phyloP scores from a whole-genome alignment of 352 stramenopile genomes.

The Thalassiosira mediterranea region DNA sequence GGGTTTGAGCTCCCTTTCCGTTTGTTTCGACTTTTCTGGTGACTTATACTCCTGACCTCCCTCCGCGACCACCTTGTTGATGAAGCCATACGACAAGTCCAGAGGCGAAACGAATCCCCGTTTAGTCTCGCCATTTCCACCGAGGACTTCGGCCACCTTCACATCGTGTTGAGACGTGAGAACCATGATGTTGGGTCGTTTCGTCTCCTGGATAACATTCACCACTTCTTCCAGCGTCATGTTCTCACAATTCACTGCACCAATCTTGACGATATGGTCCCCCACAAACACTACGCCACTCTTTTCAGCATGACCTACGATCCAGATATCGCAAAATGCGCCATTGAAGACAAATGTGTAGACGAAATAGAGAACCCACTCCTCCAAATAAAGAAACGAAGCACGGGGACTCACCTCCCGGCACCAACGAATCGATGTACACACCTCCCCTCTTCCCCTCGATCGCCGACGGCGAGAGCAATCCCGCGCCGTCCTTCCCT shows the following conservation, averaged over 20 bases:
- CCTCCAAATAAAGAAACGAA: too few species aligned
- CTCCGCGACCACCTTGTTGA: slow-evolving; percentile 52
- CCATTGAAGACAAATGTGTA: too few species aligned
- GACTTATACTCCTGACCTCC: too few species aligned
- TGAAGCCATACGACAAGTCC: slow-evolving; percentile 56
- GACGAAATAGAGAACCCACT: too few species aligned
- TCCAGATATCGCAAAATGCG: too few species aligned
- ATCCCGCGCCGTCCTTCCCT: slow-evolving; percentile 38
- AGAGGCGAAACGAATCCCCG: slow-evolving; percentile 49
- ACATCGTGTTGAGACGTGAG: slow-evolving; percentile 53
- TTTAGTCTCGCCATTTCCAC: slow-evolving; percentile 40
- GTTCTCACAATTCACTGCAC: slow-evolving; percentile 65
- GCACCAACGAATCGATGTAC: slow-evolving; percentile 77
- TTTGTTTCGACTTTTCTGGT: not conserved
- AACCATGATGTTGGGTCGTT: slow-evolving; percentile 69
- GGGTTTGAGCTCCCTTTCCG: slow-evolving; percentile 12
- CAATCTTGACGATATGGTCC: slow-evolving; percentile 70
- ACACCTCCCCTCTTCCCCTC: slow-evolving; percentile 59
- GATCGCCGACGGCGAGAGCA: slow-evolving; percentile 24
- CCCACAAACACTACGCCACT: slow-evolving; percentile 65
- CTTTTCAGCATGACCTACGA: too few species aligned
- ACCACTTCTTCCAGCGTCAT: slow-evolving; percentile 74
- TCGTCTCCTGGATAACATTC: slow-evolving; percentile 60
- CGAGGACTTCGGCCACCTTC: slow-evolving; percentile 13
- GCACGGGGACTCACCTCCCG: slow-evolving; percentile 67